These are phyloP conservation scores for Phytophthora fragariae DNA, from an alignment of 352 stramenopile genomes.

Conservation along the genomic window DNA sequence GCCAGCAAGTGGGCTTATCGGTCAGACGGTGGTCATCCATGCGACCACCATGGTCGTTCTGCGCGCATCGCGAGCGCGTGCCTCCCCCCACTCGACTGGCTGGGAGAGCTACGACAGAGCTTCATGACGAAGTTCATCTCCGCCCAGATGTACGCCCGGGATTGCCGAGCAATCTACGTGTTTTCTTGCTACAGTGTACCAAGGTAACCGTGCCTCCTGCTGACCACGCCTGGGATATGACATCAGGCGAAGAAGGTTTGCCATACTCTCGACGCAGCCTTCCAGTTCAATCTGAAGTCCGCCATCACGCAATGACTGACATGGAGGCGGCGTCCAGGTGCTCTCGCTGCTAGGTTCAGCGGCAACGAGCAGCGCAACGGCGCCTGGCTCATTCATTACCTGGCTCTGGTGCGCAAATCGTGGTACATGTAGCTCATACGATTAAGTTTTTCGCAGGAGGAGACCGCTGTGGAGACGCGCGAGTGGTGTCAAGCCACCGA, in stretches of 20 bases:
- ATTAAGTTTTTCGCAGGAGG: conserved; percentile 21
- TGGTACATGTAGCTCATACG: neutral
- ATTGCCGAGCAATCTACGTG: conserved; percentile 8
- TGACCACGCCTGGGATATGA: neutral
- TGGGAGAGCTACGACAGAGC: neutral
- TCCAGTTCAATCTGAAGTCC: neutral
- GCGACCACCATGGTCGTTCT: conserved; percentile 2
- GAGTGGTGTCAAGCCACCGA: neutral
- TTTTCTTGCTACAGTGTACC: neutral
- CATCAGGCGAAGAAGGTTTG: neutral
- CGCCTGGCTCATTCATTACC: conserved; percentile 22
- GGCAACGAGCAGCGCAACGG: neutral
- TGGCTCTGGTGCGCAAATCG: conserved; percentile 23
- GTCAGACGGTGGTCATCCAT: neutral
- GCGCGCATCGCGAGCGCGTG: conserved; percentile 21
- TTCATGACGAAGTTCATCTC: neutral
- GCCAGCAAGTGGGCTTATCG: conserved; percentile 5
- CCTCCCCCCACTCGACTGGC: conserved; percentile 27
- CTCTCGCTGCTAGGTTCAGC: neutral
- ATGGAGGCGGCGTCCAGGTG: neutral
- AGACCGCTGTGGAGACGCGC: neutral
- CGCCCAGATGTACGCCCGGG: conserved; percentile 4
- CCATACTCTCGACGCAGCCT: neutral
- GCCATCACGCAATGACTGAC: neutral
- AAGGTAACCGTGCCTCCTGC: neutral